Percentiles rank a stretch among this genome's conserved stretches.
These are phyloP conservation scores for Ganoderma meredithae DNA, from an alignment of 1,284 basidiomycete genomes.

Conservation along the genomic window DNA sequence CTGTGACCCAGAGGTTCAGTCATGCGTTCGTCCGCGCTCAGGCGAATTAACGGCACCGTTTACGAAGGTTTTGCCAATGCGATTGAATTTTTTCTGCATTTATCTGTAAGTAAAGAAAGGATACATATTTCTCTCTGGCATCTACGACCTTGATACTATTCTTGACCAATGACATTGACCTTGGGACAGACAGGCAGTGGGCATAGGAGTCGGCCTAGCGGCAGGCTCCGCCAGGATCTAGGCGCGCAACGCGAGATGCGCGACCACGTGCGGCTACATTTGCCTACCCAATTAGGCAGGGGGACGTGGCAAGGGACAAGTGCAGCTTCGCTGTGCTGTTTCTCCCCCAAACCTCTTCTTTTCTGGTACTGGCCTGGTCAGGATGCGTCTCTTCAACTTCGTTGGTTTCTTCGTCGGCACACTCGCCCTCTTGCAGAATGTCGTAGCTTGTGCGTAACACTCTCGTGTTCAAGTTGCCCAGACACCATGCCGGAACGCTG, in stretches of 20 bases:
- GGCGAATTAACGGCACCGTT: too few relatives aligned
- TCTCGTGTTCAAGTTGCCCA: not conserved
- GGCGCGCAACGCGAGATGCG: slow-evolving; percentile 16
- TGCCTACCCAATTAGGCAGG: slow-evolving; percentile 23
- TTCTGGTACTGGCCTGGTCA: slow-evolving; percentile 28
- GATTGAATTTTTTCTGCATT: too few relatives aligned
- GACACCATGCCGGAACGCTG: slow-evolving; percentile 1
- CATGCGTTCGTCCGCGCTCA: too few relatives aligned
- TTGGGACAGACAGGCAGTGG: too few relatives aligned
- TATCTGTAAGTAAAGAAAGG: too few relatives aligned
- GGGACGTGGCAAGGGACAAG: slow-evolving; percentile 31
- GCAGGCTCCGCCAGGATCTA: not conserved
- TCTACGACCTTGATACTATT: too few relatives aligned
- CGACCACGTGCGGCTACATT: slow-evolving; percentile 26
- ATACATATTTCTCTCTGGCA: too few relatives aligned
- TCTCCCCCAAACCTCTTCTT: slow-evolving; percentile 30
- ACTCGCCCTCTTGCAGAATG: slow-evolving; percentile 36
- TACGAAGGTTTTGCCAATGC: too few relatives aligned
- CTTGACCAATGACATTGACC: too few relatives aligned
- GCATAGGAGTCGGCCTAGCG: too few relatives aligned
- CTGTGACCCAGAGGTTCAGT: too few relatives aligned
- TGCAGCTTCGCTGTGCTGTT: slow-evolving; percentile 16
- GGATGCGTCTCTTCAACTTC: slow-evolving; percentile 41
- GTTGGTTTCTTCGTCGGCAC: slow-evolving; percentile 38
- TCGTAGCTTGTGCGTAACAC: slow-evolving; percentile 35